Evolutionary conservation across 805 yeast species (phyloP), one percentile per base, ranked within the genome.

Genomic region (Myxozyma udenii): DNA sequence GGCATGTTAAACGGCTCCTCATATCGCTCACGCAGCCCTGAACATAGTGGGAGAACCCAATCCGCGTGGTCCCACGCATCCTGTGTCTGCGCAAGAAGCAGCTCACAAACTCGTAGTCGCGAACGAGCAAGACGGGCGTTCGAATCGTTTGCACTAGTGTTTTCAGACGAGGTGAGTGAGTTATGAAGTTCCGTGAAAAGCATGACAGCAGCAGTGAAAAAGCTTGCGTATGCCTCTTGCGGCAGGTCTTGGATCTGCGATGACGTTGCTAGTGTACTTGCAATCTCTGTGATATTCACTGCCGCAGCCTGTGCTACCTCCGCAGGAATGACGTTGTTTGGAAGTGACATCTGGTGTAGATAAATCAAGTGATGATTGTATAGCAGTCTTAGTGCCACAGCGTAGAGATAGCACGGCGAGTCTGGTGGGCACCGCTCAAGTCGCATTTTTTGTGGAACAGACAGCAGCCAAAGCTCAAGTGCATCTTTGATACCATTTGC

Each of bases 61-160:
- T 50, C 56, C 21, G 60, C 58, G 30, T 55, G 53, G 5, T 56
- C 60, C 60, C 60, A 56, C n/a, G 22, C 33, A 19, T 56, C 60
- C 28, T 46, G 52, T 16, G 45, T 33, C 28, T 50, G 48, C 18
- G 36, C 36, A 12, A 56, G 25, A 18, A 56, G 50, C 41, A 42
- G 30, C 41, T 54, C 56, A 38, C 58, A 55, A 21, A 56, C 21
- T 19, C 39, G 38, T 26, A 54, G 7, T 44, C 46, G 55, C 37
- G 44, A 23, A 30, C 25, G 12, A 4, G 37, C 24, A 26, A 39
- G 23, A 28, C 12, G 33, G 9, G 33, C 33, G 33, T 28, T 28
- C 33, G 33, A 28, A 19, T 14, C 33, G 33, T 28, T 28, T 14
- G 33, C 9, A 19, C 12, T n/a, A 6, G 24, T 18, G 24, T 18